These are phyloP conservation scores for Bryoerythrophyllum caledonicum DNA, from an alignment of 225 moss, liverwort and hornwort species.

Conservation along the genomic window DNA sequence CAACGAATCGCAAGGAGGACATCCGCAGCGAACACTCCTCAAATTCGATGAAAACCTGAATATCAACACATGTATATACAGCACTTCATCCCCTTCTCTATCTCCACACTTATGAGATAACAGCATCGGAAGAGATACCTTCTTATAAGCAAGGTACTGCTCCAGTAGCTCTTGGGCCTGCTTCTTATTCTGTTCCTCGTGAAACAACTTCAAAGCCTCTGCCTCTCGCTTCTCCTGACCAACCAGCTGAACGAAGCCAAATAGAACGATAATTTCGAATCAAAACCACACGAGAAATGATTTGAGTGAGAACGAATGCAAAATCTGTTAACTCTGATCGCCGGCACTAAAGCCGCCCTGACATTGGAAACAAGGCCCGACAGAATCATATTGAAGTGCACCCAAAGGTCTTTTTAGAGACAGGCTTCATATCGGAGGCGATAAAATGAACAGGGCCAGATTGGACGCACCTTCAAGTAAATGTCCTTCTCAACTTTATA, in stretches of 20 bases:
- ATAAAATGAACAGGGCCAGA: not conserved
- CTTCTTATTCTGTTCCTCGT: constrained; percentile 93
- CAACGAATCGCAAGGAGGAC: not conserved
- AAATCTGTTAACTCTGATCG: not conserved
- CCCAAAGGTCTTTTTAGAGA: no score
- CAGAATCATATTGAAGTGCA: no score
- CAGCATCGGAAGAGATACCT: constrained; percentile 34
- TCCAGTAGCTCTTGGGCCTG: constrained; percentile 77
- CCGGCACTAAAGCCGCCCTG: not conserved
- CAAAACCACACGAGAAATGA: not conserved
- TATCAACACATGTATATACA: not conserved
- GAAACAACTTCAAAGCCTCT: constrained; percentile 77
- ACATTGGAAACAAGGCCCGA: not conserved
- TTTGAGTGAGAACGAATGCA: not conserved
- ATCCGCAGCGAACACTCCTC: not conserved
- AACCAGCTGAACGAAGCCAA: constrained; percentile 48
- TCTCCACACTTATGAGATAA: not conserved
- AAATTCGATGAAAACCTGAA: not conserved
- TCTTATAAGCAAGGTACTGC: constrained; percentile 83
- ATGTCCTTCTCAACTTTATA: constrained; percentile 83
- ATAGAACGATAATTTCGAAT: not conserved
- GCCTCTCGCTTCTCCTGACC: constrained; percentile 81
- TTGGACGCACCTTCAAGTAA: constrained; percentile 67
- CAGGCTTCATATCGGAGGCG: not conserved
- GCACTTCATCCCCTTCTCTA: not conserved